Base-by-base conservation (phyloP, 139 green algal species). In the Haematococcus lacustris region DNA sequence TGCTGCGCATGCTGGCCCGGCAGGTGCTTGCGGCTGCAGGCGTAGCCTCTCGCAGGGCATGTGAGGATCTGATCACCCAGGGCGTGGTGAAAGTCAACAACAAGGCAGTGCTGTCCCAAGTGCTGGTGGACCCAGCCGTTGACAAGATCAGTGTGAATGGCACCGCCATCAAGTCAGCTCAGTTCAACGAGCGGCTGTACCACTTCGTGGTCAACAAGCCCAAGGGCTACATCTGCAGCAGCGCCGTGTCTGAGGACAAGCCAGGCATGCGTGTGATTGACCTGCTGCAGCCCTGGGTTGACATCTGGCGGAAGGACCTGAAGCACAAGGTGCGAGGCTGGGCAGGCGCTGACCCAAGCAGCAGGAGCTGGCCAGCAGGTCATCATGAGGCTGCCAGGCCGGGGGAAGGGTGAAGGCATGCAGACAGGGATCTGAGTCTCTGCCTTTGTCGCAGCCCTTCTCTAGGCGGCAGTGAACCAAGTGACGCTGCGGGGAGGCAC, bases 61-160 rank as follows among this genome's bases (percentile, higher is more conserved):
- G 86, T 30, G 93, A 98, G 68, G 87, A 87, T 0, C 70, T 98
- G 0, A 91, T 98, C 5, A 81, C 82, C 0, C 74, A 66, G 2
- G 91, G 93, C 3, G 72, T 78, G 25, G 93, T 98, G 0, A 80
- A 74, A 25, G 91, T 98, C 1, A 98, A 98, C 63, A 90, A 87
- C 17, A 41, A 75, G 30, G 63, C 88, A 1, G 85, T 96, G 3
- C 81, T 40, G 0, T 71, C 88, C 70, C 71, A 91, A 86, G 23
- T 73, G 53, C 73, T 74, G 0, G 66, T 85, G 23, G 66, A 89
- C 70, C 71, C 82, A 0, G 5, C 41, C 0, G 77, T 71, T 0
- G 92, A 96, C 78, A 70, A 78, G 26, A 79, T 95, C 6, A 13
- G 76, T n/a, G 71, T 51, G 38, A 21, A 63, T n/a, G 63, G 38